phyloP scores from a whole-genome alignment of 306 rosid genomes.

The Malus sieversii region DNA sequence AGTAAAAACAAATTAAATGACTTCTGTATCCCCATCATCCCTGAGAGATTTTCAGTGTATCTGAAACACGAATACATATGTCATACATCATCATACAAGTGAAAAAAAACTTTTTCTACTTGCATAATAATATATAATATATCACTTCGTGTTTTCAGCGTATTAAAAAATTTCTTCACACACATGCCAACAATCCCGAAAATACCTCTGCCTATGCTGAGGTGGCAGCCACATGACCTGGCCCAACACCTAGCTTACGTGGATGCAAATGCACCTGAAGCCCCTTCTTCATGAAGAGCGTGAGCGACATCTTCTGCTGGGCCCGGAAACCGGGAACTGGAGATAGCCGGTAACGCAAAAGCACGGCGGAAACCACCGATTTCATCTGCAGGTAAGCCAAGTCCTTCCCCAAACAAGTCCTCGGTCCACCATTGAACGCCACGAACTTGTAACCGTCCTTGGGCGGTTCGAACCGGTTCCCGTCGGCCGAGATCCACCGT shows the following conservation, averaged over 20 bases:
- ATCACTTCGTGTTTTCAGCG: accelerated
- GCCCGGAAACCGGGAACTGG: slow-evolving; percentile 74
- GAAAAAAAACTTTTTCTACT: no score
- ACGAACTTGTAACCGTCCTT: slow-evolving; percentile 67
- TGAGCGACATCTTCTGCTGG: slow-evolving; percentile 89
- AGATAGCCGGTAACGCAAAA: slow-evolving; percentile 61
- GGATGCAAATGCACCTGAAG: slow-evolving; percentile 57
- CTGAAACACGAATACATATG: no score
- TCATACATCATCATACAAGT: no score
- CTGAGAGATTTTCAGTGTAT: no score
- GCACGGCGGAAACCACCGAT: slow-evolving; percentile 82
- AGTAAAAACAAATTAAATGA: slow-evolving; percentile 13
- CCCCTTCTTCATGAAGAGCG: slow-evolving; percentile 83
- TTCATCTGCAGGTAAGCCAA: slow-evolving; percentile 94
- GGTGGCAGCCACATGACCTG: not conserved
- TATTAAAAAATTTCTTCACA: no score
- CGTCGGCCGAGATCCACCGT: slow-evolving; percentile 56
- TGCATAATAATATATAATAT: no score
- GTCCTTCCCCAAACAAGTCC: slow-evolving; percentile 90
- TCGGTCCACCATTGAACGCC: slow-evolving; percentile 93
- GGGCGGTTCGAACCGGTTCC: slow-evolving; percentile 72
- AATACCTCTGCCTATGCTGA: slow-evolving; percentile 15
- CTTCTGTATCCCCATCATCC: not conserved
- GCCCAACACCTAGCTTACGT: slow-evolving; percentile 42
- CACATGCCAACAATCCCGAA: slow-evolving; percentile 8